Evolutionary conservation across 805 yeast species (phyloP).

Genomic region (Cyberlindnera xylosilytica): DNA sequence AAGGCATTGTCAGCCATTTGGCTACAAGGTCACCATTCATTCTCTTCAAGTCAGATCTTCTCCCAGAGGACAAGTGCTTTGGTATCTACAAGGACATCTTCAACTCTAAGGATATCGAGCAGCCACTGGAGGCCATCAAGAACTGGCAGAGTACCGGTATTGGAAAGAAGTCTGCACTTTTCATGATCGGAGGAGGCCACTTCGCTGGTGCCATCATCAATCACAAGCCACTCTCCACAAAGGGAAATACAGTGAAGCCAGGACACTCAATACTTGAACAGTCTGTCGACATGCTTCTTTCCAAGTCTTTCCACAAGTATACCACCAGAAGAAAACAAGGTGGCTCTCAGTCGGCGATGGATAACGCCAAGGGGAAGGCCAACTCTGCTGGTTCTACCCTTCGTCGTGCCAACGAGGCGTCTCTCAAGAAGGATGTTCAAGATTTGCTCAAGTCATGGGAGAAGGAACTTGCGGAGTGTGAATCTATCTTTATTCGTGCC

Average conservation of each 20-base stretch:
- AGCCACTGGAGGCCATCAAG: conserved; percentile 48
- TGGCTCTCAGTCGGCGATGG: conserved; percentile 92
- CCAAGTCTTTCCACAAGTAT: conserved; percentile 89
- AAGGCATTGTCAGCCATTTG: conserved; percentile 44
- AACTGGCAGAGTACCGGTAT: background rate
- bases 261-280: conserved; percentile 53
- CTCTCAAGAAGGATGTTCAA: conserved; percentile 73
- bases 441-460: conserved; percentile 68
- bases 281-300: conserved; percentile 61
- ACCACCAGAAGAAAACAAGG: conserved; percentile 97
- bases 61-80: conserved; percentile 48
- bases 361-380: conserved; percentile 91
- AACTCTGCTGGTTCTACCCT: conserved; percentile 92
- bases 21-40: conserved; percentile 72
- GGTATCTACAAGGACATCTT: conserved; percentile 70
- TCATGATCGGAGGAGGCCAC: conserved; percentile 98
- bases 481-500: conserved; percentile 75
- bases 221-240: conserved; percentile 55
- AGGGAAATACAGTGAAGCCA: conserved; percentile 51
- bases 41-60: conserved; percentile 46
- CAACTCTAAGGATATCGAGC: conserved; percentile 35
- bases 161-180: conserved; percentile 59
- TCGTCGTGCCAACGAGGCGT: conserved; percentile 87
- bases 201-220: conserved; percentile 93
- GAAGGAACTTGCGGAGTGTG: conserved; percentile 53